Evolutionary conservation across 2,329 filamentous ascomycete species (phyloP), one percentile per base, ranked within the genome.

Genomic region (Emergomyces pasteurianus): DNA sequence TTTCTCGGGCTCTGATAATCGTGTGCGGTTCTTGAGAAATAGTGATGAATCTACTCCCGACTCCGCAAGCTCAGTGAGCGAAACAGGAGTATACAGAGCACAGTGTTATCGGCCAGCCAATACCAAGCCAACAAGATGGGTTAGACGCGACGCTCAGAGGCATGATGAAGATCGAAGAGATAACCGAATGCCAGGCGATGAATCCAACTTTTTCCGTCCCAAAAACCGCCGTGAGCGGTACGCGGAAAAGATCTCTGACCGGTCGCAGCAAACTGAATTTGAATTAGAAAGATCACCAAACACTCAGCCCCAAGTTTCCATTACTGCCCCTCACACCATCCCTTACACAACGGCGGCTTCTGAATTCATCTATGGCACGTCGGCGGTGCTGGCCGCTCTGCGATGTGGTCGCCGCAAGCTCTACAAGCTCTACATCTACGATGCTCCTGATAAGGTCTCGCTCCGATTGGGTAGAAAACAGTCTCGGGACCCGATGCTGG

Each of bases 361-460:
- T 0, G 88, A 96, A 63, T 97, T 96, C 67, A 79, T 99, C 1
- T 97, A 95, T 70, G 94, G 94, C 6, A 83, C 83, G 52, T 89
- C 88, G 1, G 85, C 89, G 1, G 90, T 97, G 26, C 81, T 88
- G 64, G 88, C 92, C 23, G 92, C 91, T 0, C 77, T 99, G 23
- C 84, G 81, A 65, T 82, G 83, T 52, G 79, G 79, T 12, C 81
- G 84, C 40, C 85, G 94, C 61, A 85, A 89, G 68, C 75, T 95
- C 2, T 95, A 96, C 77, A 88, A 86, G 60, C 81, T 99, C 3
- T 96, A 97, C 72, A 78, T 96, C 12, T 87, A 88, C 69, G 79
- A 78, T 55, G 78, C 64, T 77, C 62, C 70, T 47, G 70, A 85
- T 63, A 73, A 75, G 54, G 73, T 46, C 68, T 84, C 16, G 84